A percentile compares a stretch with the other conserved stretches of the same genome.
phyloP scores from a whole-genome alignment of 2,329 filamentous ascomycete genomes.

The Calonectria naviculata region DNA sequence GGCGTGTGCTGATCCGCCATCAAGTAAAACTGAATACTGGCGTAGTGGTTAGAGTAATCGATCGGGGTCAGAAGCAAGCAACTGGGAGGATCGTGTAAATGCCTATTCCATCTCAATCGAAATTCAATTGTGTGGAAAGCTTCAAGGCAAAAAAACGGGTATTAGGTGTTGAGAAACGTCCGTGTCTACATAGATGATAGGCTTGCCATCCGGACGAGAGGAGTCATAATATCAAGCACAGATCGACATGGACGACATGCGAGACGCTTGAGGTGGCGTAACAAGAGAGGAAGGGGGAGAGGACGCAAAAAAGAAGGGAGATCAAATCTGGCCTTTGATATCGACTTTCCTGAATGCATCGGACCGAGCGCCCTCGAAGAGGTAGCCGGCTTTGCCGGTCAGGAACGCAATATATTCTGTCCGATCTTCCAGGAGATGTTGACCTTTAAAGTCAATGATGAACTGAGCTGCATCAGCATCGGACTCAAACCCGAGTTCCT shows the following conservation, averaged over 20 bases:
- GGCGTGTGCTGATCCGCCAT: constrained; percentile 18
- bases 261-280: constrained; percentile 25
- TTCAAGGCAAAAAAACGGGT: constrained; percentile 34
- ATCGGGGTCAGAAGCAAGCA: constrained; percentile 23
- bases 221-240: constrained; percentile 30
- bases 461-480: constrained; percentile 93
- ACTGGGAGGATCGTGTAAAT: constrained; percentile 6
- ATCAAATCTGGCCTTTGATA: constrained; percentile 96
- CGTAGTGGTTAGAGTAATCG: constrained; percentile 40
- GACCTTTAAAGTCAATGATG: constrained; percentile 82
- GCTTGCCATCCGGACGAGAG: constrained; percentile 30
- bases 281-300: constrained; percentile 3
- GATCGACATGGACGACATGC: constrained; percentile 23
- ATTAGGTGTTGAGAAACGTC: constrained; percentile 34
- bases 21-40: constrained; percentile 18
- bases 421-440: constrained; percentile 81
- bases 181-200: constrained; percentile 37
- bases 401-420: constrained; percentile 79
- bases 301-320: constrained; percentile 16
- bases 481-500: constrained; percentile 95
- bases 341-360: constrained; percentile 89
- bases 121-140: constrained; percentile 25
- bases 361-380: constrained; percentile 80
- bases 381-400: constrained; percentile 75
- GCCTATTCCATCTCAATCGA: constrained; percentile 13